These are phyloP conservation scores for Penicillium psychrofluorescens DNA, from an alignment of 495 filamentous ascomycete genomes.

Conservation along the genomic window DNA sequence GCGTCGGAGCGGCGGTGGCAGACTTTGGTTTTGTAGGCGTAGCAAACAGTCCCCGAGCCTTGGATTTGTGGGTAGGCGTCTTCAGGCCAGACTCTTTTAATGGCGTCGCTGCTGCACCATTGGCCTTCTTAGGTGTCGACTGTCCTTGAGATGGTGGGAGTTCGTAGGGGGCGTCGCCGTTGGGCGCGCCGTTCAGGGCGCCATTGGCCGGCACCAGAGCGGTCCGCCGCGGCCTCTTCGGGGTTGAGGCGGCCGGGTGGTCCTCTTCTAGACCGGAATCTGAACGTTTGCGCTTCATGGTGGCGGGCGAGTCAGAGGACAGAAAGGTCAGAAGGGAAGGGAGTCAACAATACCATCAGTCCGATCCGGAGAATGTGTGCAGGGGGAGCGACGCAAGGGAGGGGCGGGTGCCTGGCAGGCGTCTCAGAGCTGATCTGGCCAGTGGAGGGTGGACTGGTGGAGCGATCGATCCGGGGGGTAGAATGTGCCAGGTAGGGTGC, in stretches of 20 bases:
- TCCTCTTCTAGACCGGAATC: constrained; percentile 30
- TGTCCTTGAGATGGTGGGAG: constrained; percentile 23
- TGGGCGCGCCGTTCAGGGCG: constrained; percentile 16
- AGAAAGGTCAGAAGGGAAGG: constrained; percentile 6
- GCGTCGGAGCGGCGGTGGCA: constrained; percentile 27
- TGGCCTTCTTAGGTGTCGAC: constrained; percentile 33
- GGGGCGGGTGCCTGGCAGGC: not conserved
- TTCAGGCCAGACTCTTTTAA: constrained; percentile 37
- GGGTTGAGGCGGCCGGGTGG: constrained; percentile 30
- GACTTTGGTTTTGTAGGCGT: constrained; percentile 30
- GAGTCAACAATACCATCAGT: constrained; percentile 32
- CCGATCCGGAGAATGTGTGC: constrained; percentile 24
- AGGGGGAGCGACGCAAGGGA: constrained; percentile 22
- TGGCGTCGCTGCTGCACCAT: constrained; percentile 21
- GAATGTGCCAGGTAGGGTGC: too few relatives aligned
- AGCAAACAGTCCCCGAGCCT: constrained; percentile 33
- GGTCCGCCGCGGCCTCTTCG: constrained; percentile 30
- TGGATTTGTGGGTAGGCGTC: constrained; percentile 36
- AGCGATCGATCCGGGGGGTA: too few relatives aligned
- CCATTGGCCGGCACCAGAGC: constrained; percentile 17
- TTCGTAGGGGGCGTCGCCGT: constrained; percentile 18
- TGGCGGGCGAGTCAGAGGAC: constrained; percentile 11
- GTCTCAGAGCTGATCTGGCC: too few relatives aligned
- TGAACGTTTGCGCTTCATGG: constrained; percentile 42
- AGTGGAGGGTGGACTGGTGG: too few relatives aligned